A percentile compares a stretch with the other conserved stretches of the same genome.
These are phyloP conservation scores for Saccharomyces paradoxus DNA, from an alignment of 805 yeast genomes.

Conservation along the genomic window DNA sequence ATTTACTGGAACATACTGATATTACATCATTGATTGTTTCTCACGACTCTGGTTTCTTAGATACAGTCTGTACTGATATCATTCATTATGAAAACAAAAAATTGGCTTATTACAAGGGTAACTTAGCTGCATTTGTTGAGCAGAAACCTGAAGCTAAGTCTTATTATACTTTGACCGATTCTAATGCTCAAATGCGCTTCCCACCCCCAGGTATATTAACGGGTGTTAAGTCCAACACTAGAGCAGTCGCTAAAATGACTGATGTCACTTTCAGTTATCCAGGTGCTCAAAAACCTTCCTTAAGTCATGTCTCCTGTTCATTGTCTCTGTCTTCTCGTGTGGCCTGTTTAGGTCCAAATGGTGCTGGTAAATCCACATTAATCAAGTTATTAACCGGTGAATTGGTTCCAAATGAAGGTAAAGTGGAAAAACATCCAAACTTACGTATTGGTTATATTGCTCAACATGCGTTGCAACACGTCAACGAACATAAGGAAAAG, in stretches of 20 bases:
- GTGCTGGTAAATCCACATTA: slow-evolving; percentile 97
- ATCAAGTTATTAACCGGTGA: slow-evolving; percentile 92
- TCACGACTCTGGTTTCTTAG: slow-evolving; percentile 95
- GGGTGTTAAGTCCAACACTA: slow-evolving; percentile 92
- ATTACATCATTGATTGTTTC: slow-evolving; percentile 94
- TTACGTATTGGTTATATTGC: slow-evolving; percentile 97
- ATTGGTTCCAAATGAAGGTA: slow-evolving; percentile 75
- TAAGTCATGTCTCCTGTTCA: slow-evolving; percentile 76
- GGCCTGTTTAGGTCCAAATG: slow-evolving; percentile 94
- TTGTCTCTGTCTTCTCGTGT: slow-evolving; percentile 92
- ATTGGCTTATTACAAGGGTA: slow-evolving; percentile 92
- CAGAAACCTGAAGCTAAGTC: slow-evolving; percentile 94
- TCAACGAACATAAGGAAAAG: slow-evolving; percentile 92
- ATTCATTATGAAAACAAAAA: slow-evolving; percentile 94
- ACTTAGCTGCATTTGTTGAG: slow-evolving; percentile 83
- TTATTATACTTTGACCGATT: slow-evolving; percentile 86
- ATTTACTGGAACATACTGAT: slow-evolving; percentile 69
- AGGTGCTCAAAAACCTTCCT: slow-evolving; percentile 77
- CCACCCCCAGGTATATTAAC: slow-evolving; percentile 96
- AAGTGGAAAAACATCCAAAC: slow-evolving; percentile 95
- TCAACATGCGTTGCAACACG: slow-evolving; percentile 96
- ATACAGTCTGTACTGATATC: slow-evolving; percentile 91
- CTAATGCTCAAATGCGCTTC: slow-evolving; percentile 92
- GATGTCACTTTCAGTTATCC: slow-evolving; percentile 86
- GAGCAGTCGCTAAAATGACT: slow-evolving; percentile 84